These are phyloP conservation scores for Dillenia turbinata DNA, from an alignment of 164 flowering plant genomes.

Conservation along the genomic window DNA sequence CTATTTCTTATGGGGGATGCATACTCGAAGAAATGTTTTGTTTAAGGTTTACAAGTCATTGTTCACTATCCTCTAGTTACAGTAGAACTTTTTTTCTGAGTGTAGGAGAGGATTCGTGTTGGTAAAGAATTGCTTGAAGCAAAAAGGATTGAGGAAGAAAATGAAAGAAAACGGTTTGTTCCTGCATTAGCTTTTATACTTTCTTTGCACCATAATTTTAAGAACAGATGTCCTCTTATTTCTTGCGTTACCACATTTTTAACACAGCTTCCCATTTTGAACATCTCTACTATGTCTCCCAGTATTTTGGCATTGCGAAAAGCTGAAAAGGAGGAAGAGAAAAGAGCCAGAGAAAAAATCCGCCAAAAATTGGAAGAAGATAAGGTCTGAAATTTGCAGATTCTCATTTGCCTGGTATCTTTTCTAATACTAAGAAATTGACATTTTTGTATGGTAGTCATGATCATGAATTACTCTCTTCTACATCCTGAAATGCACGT, in stretches of 20 bases:
- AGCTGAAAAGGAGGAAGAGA: constrained; percentile 98
- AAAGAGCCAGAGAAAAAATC: constrained; percentile 93
- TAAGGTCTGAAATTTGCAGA: constrained; percentile 44
- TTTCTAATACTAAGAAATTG: not conserved
- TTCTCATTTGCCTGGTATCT: too few species aligned
- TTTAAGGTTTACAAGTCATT: too few species aligned
- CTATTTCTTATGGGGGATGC: too few species aligned
- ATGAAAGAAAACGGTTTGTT: constrained; percentile 94
- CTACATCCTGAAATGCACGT: too few species aligned
- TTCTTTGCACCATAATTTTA: too few species aligned
- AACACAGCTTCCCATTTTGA: not conserved
- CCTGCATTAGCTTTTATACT: not conserved
- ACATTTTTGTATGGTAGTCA: too few species aligned
- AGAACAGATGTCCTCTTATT: constrained; percentile 1
- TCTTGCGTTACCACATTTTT: constrained; percentile 2
- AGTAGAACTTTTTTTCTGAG: not conserved
- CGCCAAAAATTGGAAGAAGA: constrained; percentile 97
- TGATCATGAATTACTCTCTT: too few species aligned
- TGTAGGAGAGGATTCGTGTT: constrained; percentile 85
- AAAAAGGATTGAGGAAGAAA: constrained; percentile 95
- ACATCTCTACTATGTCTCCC: constrained; percentile 11
- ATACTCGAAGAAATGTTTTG: too few species aligned
- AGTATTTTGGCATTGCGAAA: constrained; percentile 84
- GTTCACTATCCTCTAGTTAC: too few species aligned
- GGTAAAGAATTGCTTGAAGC: constrained; percentile 98